These are phyloP conservation scores for Skeletonema potamos DNA, from an alignment of 108 stramenopile genomes.

Conservation along the genomic window DNA sequence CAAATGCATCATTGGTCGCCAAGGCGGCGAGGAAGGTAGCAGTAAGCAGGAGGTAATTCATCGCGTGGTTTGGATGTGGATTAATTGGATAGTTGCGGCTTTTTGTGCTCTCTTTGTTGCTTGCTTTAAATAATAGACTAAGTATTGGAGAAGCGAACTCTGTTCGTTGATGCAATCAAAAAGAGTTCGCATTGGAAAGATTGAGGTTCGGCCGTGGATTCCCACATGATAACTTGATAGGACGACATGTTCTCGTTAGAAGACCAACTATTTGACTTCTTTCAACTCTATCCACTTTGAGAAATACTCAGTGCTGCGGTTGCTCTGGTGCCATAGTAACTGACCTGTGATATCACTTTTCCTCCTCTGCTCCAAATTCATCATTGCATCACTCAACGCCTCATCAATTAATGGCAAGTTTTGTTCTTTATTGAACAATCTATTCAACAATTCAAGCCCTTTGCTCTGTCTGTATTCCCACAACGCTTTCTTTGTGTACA, in stretches of 20 bases:
- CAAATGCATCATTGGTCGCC: not conserved
- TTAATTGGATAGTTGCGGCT: not conserved
- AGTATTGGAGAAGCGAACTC: not conserved
- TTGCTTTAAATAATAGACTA: no score
- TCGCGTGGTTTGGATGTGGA: not conserved
- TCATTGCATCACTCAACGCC: slow-evolving; percentile 16
- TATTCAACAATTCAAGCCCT: slow-evolving; percentile 32
- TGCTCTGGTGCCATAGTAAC: slow-evolving; percentile 63
- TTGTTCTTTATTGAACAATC: slow-evolving; percentile 18
- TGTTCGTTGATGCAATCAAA: not conserved
- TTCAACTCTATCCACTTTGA: slow-evolving; percentile 76
- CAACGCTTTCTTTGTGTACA: slow-evolving; percentile 31
- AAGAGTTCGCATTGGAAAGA: not conserved
- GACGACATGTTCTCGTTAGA: no score
- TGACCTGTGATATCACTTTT: slow-evolving; percentile 38
- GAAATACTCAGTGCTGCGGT: slow-evolving; percentile 76
- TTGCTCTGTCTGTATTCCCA: slow-evolving; percentile 28
- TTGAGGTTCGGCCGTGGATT: not conserved
- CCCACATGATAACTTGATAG: not conserved
- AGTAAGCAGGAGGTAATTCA: not conserved
- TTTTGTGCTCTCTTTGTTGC: no score
- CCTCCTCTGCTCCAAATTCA: slow-evolving; percentile 30
- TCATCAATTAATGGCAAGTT: slow-evolving; percentile 34
- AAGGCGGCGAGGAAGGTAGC: not conserved
- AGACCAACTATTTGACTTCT: slow-evolving; percentile 9